A percentile compares a stretch with the other conserved stretches of the same genome.
Evolutionary conservation across 805 yeast species (phyloP).

Genomic region (Saturnispora hagleri): DNA sequence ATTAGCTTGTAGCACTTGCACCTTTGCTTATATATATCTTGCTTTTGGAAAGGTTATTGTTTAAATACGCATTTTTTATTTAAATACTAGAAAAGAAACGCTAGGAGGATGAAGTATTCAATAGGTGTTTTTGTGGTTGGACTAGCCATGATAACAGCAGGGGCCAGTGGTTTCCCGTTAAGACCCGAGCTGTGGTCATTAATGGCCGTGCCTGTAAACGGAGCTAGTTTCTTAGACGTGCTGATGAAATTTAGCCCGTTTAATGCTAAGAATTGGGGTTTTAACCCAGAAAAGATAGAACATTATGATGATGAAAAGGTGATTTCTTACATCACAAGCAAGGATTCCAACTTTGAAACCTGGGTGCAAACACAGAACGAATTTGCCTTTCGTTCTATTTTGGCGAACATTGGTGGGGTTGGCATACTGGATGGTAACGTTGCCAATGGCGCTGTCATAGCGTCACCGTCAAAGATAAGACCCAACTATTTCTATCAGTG

Average conservation of each 20-base stretch:
- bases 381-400: slow-evolving; percentile 36
- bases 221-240: not conserved
- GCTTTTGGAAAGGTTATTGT: not conserved
- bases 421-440: slow-evolving; percentile 31
- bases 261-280: not conserved
- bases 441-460: slow-evolving; percentile 65
- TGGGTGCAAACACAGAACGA: slow-evolving; percentile 42
- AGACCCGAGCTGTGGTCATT: not conserved
- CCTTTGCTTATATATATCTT: not conserved
- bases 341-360: slow-evolving; percentile 28
- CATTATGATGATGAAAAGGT: not conserved
- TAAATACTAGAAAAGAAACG: not conserved
- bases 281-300: not conserved
- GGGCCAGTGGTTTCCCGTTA: not conserved
- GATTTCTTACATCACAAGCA: not conserved
- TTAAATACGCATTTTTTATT: not conserved
- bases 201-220: not conserved
- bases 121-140: not conserved
- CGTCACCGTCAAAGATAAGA: slow-evolving; percentile 60
- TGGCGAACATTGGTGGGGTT: slow-evolving; percentile 49
- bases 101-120: not conserved
- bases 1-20: not conserved
- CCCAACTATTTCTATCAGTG: slow-evolving; percentile 89
- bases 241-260: not conserved
- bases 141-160: not conserved